Evolutionary conservation across 345 rosid species (phyloP).

Genomic region (Pseudoturritis turrita): DNA sequence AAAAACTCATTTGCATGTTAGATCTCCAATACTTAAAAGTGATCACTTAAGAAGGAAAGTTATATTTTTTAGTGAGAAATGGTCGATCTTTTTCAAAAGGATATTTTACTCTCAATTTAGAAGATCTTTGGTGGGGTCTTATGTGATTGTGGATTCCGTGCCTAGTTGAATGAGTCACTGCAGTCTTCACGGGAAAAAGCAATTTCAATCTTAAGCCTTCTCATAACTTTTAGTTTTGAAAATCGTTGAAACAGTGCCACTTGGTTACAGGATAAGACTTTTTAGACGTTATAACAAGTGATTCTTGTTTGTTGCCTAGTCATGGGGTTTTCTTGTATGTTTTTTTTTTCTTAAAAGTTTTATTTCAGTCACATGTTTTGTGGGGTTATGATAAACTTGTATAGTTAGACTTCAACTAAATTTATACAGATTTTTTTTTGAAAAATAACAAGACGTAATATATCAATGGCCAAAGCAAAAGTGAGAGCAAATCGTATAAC

Average conservation of each 20-base stretch:
- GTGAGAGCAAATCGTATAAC: constrained; percentile 25
- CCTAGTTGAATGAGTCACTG: constrained; percentile 31
- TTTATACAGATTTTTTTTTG: not conserved
- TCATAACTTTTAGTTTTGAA: constrained; percentile 15
- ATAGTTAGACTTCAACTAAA: not conserved
- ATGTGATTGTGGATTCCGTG: constrained; percentile 26
- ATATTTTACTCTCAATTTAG: not conserved
- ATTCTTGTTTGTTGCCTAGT: constrained; percentile 12
- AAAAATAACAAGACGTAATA: not conserved
- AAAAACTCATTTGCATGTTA: not conserved
- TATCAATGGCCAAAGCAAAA: constrained; percentile 26
- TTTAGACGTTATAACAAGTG: constrained; percentile 10
- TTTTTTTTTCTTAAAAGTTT: not conserved
- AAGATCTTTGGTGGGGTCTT: constrained; percentile 28
- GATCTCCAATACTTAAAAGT: not conserved
- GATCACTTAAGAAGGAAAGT: not conserved
- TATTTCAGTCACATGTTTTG: constrained; percentile 21
- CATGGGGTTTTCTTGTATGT: constrained; percentile 6
- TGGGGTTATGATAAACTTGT: constrained; percentile 2
- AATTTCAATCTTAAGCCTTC: not conserved
- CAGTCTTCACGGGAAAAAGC: constrained; percentile 31
- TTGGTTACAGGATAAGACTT: constrained; percentile 4
- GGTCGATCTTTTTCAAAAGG: not conserved
- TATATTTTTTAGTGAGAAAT: not conserved
- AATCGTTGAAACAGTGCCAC: constrained; percentile 11